These are phyloP conservation scores for Pythium scleroteichum DNA, from an alignment of 352 stramenopile genomes.

Conservation along the genomic window DNA sequence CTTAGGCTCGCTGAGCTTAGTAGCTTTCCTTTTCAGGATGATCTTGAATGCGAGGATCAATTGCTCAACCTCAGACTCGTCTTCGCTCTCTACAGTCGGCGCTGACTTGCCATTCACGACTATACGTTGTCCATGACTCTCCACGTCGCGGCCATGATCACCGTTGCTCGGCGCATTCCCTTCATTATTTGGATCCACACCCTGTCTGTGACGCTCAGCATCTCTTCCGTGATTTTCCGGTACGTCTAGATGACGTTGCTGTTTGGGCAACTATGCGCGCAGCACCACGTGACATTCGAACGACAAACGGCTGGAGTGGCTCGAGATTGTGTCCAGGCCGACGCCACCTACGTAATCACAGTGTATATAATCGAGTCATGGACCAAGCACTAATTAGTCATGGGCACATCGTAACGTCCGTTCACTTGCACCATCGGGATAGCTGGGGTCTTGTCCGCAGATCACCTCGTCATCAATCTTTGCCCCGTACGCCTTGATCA, in stretches of 20 bases:
- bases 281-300: background rate
- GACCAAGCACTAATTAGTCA: no score
- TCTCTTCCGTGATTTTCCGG: background rate
- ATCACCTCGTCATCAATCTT: no score
- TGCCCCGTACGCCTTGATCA: no score
- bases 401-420: background rate
- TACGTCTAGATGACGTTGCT: background rate
- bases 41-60: background rate
- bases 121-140: background rate
- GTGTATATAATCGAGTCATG: no score
- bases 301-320: background rate
- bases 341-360: no score
- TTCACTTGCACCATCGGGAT: background rate
- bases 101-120: background rate
- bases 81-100: no score
- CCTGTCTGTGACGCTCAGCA: no score
- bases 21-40: constrained; percentile 3
- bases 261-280: background rate
- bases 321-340: background rate
- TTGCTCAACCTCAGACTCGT: no score
- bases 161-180: no score
- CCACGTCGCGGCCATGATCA: no score
- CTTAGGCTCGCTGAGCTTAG: constrained; percentile 1
- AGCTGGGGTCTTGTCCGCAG: no score
- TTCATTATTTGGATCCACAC: no score